Conservation (phyloP, 495 filamentous ascomycete genomes). For the Neurospora sp. region DNA sequence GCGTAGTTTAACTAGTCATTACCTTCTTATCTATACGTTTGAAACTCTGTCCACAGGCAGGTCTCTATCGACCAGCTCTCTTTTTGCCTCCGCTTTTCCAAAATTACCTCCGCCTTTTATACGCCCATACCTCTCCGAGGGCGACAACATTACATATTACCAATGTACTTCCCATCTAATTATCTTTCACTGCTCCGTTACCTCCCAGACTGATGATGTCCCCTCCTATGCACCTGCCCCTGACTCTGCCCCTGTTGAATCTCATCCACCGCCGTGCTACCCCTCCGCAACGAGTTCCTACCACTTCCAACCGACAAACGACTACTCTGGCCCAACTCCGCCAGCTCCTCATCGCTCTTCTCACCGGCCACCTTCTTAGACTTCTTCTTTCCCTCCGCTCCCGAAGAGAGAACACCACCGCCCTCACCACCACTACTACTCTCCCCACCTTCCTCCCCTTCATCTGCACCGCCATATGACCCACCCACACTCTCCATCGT, state of each 20-base stretch:
- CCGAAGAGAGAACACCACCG: background rate
- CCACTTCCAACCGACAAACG: background rate
- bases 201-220: background rate
- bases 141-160: background rate
- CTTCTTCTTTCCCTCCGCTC: background rate
- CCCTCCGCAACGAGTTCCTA: background rate
- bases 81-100: background rate
- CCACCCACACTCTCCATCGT: slow-evolving; percentile 81
- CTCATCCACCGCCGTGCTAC: slow-evolving; percentile 3
- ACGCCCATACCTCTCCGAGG: background rate
- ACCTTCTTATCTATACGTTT: background rate
- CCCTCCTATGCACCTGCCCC: background rate
- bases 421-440: background rate
- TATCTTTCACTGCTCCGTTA: background rate
- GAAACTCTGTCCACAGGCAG: background rate
- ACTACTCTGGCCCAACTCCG: slow-evolving; percentile 23
- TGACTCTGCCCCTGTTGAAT: background rate
- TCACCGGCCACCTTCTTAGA: background rate
- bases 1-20: background rate
- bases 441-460: background rate
- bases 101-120: background rate
- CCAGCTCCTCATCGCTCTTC: slow-evolving; percentile 23
- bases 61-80: background rate
- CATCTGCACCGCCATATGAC: slow-evolving; percentile 36
- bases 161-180: background rate